phyloP scores from a whole-genome alignment of 441 rosid genomes.

The Erodium chrysanthum region DNA sequence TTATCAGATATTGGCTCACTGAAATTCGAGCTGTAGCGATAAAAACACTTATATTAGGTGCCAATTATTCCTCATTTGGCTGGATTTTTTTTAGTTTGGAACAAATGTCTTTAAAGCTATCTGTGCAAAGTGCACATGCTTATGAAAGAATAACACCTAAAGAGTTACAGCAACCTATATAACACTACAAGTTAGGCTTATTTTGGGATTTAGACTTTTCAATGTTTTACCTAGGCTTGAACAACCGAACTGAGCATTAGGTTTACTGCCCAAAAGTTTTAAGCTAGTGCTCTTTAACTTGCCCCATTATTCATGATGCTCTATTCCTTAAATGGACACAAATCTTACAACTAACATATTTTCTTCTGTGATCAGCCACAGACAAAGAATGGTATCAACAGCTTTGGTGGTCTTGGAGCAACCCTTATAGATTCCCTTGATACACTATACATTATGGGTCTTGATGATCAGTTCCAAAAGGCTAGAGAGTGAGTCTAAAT shows the following conservation, averaged over 20 bases:
- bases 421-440: conserved; percentile 83
- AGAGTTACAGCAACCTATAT: neutral
- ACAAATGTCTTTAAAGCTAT: neutral
- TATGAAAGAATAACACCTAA: neutral
- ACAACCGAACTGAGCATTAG: neutral
- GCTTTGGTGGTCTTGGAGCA: conserved; percentile 98
- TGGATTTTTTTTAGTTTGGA: neutral
- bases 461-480: conserved; percentile 73
- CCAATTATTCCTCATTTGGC: neutral
- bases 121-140: neutral
- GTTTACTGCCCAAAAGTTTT: neutral
- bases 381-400: conserved; percentile 65
- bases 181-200: neutral
- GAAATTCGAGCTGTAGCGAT: neutral
- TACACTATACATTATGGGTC: conserved; percentile 91
- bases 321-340: neutral
- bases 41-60: neutral
- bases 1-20: neutral
- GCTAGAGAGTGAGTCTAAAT: conserved; percentile 74
- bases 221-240: neutral
- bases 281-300: neutral
- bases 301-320: neutral
- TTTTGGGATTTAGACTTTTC: neutral
- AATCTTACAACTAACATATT: neutral
- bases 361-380: conserved; percentile 55